Conservation (phyloP, 192 early-diverging fungal species). For the Backusella macrospora region DNA sequence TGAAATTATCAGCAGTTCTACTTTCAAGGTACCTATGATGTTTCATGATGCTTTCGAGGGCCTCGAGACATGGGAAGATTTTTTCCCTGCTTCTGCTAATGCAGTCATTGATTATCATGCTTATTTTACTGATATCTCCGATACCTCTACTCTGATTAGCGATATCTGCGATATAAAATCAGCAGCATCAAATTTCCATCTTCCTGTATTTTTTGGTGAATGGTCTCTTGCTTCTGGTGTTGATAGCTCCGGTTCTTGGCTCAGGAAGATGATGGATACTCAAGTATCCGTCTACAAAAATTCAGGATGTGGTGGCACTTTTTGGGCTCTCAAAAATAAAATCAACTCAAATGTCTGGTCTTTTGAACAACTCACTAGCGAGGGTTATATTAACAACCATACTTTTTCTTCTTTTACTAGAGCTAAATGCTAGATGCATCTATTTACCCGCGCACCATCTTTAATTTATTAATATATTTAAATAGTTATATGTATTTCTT, state of each 20-base stretch:
- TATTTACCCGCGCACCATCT: too few species aligned
- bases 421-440: too few species aligned
- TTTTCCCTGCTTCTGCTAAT: slow-evolving; percentile 38
- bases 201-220: slow-evolving; percentile 36
- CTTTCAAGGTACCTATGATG: slow-evolving; percentile 37
- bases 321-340: slow-evolving; percentile 39
- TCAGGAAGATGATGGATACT: slow-evolving; percentile 34
- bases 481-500: too few species aligned
- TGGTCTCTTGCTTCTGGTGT: slow-evolving; percentile 33
- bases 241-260: neutral
- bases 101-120: slow-evolving; percentile 35
- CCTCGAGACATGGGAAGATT: slow-evolving; percentile 33
- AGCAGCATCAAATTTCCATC: slow-evolving; percentile 10
- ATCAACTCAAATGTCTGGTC: slow-evolving; percentile 39
- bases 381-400: slow-evolving; percentile 36
- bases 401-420: too few species aligned
- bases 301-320: slow-evolving; percentile 20
- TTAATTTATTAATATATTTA: too few species aligned
- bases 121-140: slow-evolving; percentile 21
- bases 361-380: slow-evolving; percentile 26
- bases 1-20: slow-evolving; percentile 29
- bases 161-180: slow-evolving; percentile 13
- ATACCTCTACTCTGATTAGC: slow-evolving; percentile 10
- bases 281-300: slow-evolving; percentile 29
- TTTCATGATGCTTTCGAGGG: slow-evolving; percentile 52